Conservation (phyloP, 805 yeast species). For the Ogataea trehalophila region DNA sequence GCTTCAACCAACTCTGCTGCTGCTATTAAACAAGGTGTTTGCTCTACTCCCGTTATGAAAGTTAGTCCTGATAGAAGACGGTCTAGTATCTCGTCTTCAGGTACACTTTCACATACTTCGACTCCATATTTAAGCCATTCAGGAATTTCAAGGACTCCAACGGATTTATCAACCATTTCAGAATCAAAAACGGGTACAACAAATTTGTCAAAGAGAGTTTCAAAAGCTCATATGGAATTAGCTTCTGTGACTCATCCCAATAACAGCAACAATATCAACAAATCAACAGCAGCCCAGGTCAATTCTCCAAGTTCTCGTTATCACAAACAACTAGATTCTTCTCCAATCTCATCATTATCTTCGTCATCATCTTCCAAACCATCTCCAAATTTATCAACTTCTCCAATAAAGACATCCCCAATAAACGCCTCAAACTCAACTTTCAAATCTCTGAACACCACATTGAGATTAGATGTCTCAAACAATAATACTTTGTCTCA, state of each 20-base stretch:
- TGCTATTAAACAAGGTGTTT: conserved; percentile 24
- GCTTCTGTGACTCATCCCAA: conserved; percentile 14
- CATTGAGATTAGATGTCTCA: background rate
- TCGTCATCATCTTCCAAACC: conserved; percentile 11
- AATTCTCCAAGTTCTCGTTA: background rate
- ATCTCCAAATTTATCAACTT: conserved; percentile 18
- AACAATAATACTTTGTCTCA: background rate
- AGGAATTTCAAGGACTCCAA: background rate
- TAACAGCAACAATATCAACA: background rate
- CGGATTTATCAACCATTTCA: background rate
- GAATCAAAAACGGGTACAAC: background rate
- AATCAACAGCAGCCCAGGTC: background rate
- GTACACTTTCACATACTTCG: conserved; percentile 8
- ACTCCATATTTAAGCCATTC: conserved; percentile 9
- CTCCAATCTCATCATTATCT: conserved; percentile 14
- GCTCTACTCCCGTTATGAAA: conserved; percentile 30
- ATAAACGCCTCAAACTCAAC: conserved; percentile 10
- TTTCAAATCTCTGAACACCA: conserved; percentile 6
- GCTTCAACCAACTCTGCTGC: conserved; percentile 27
- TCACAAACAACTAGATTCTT: conserved; percentile 7
- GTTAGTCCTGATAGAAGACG: conserved; percentile 25
- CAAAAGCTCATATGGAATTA: conserved; percentile 19
- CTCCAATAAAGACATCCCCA: conserved; percentile 29
- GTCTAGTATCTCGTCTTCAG: conserved; percentile 7
- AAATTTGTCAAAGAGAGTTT: conserved; percentile 6